phyloP scores from a whole-genome alignment of 768 basidiomycete genomes.

The Scleroderma citrinum region DNA sequence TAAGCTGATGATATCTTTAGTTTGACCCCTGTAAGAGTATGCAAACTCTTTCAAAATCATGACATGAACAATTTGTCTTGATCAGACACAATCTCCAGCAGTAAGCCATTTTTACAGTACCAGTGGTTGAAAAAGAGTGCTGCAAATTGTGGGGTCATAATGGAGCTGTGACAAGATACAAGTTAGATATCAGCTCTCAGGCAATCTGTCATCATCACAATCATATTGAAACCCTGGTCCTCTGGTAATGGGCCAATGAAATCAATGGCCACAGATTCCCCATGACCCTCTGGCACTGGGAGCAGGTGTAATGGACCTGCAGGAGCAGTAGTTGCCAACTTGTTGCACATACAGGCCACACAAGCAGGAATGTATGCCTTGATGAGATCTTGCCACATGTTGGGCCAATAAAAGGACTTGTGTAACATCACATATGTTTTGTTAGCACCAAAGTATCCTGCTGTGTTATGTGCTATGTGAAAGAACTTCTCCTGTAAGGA shows the following conservation, averaged over 20 bases:
- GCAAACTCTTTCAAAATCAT: slow-evolving; percentile 24
- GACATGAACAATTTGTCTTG: slow-evolving; percentile 29
- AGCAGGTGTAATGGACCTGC: slow-evolving; percentile 15
- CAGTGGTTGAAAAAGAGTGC: slow-evolving; percentile 20
- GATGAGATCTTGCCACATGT: slow-evolving; percentile 17
- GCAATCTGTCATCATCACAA: slow-evolving; percentile 22
- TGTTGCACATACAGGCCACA: slow-evolving; percentile 22
- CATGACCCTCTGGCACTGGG: slow-evolving; percentile 12
- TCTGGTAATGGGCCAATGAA: slow-evolving; percentile 31
- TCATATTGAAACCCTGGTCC: slow-evolving; percentile 25
- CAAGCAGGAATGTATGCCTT: slow-evolving; percentile 22
- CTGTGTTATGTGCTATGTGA: slow-evolving; percentile 8
- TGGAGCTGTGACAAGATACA: slow-evolving; percentile 3
- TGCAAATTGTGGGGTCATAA: slow-evolving; percentile 13
- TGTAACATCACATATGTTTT: slow-evolving; percentile 7
- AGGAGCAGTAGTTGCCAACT: slow-evolving; percentile 9
- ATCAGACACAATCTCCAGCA: slow-evolving; percentile 25
- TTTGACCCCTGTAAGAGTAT: slow-evolving; percentile 18
- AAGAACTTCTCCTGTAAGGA: slow-evolving; percentile 5
- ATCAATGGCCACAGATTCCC: slow-evolving; percentile 21
- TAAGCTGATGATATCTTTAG: slow-evolving; percentile 30
- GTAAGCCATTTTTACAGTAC: slow-evolving; percentile 31
- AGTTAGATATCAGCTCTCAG: slow-evolving; percentile 17
- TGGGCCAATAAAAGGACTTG: slow-evolving; percentile 22
- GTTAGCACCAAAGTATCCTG: slow-evolving; percentile 11